Evolutionary conservation across 2,329 filamentous ascomycete genomes (phyloP), one percentile per base, ranked within the genome.

Genomic region (Neonectria sp.): DNA sequence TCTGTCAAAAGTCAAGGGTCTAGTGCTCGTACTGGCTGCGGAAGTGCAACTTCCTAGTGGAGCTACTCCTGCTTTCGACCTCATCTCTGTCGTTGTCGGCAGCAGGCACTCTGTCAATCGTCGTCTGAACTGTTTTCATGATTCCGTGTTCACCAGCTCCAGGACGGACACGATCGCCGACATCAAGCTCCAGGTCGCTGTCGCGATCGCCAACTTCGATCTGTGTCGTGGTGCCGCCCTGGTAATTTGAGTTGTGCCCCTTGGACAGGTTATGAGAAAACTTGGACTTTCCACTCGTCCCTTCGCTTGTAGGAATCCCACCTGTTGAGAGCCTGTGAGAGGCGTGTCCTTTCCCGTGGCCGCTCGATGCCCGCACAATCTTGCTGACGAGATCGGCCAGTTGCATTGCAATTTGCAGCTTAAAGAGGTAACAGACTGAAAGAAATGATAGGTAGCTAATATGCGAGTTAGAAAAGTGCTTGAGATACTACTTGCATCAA

Each of bases 351-450:
- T 46, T 60, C 3, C 64, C 57, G 2, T 40, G 51, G 4, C 48
- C 29, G 0, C 63, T 60, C 0, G 67, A 49, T 0, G 65, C 68
- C 0, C 63, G 65, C 1, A 78, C 70, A 3, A 79, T 73, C 35
- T 81, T 83, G 3, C 73, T 81, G 66, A 86, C 86, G 6, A 86
- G 80, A 29, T 83, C 82, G 55, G 85, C 83, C 83, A 86, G 86
- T 17, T 79, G 80, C 81, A 86, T 84, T 63, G 86, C 85, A 62
- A 86, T 86, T 53, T 86, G 82, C 8, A 86, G 77, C 56, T 86
- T 86, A 12, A 86, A 76, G 0, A 85, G 77, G 65, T 85, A 86
- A 8, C 82, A 83, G 0, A 86, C 76, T 0, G 84, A 83, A n/a
- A 86, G 83, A n/a, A 79, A 79, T 0, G 75, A 75, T 0, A 79